Evolutionary conservation across 1,284 basidiomycete genomes (phyloP).

Genomic region (Nidula niveotomentosa): DNA sequence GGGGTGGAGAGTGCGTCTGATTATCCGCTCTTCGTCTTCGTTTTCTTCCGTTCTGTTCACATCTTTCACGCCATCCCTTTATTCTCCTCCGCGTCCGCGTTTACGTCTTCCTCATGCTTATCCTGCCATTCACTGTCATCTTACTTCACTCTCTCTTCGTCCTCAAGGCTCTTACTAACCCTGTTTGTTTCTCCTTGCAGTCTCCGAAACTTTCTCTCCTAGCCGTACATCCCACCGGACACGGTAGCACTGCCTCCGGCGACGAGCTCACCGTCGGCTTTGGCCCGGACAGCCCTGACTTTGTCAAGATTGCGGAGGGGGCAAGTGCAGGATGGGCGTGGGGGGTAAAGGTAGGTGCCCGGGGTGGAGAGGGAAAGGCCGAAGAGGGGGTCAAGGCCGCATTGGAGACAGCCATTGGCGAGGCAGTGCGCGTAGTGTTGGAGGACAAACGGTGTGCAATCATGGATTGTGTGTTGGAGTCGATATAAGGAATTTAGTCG

Average conservation of each 20-base stretch:
- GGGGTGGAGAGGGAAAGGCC: constrained; percentile 9
- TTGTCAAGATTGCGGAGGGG: constrained; percentile 60
- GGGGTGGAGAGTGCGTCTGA: constrained; percentile 54
- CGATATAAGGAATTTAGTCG: constrained; percentile 13
- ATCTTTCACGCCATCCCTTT: too few relatives aligned
- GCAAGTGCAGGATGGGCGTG: constrained; percentile 65
- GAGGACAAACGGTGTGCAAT: constrained; percentile 63
- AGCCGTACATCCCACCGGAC: constrained; percentile 58
- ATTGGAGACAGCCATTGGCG: constrained; percentile 39
- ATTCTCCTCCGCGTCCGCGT: too few relatives aligned
- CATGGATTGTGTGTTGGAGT: constrained; percentile 43
- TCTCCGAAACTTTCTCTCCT: constrained; percentile 66
- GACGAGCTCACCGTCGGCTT: constrained; percentile 61
- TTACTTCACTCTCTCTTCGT: too few relatives aligned
- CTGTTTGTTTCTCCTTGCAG: constrained; percentile 21
- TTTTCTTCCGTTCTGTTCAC: not conserved
- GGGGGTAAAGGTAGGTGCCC: constrained; percentile 43
- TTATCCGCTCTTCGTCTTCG: not conserved
- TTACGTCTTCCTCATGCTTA: too few relatives aligned
- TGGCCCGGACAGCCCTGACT: constrained; percentile 63
- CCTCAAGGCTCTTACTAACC: not conserved
- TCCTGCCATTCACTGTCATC: too few relatives aligned
- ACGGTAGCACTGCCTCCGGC: constrained; percentile 46
- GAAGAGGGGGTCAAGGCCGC: constrained; percentile 19
- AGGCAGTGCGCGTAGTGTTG: constrained; percentile 55